These are phyloP conservation scores for Pseudocercospora eumusae DNA, from an alignment of 2,329 filamentous ascomycete genomes.

Conservation along the genomic window DNA sequence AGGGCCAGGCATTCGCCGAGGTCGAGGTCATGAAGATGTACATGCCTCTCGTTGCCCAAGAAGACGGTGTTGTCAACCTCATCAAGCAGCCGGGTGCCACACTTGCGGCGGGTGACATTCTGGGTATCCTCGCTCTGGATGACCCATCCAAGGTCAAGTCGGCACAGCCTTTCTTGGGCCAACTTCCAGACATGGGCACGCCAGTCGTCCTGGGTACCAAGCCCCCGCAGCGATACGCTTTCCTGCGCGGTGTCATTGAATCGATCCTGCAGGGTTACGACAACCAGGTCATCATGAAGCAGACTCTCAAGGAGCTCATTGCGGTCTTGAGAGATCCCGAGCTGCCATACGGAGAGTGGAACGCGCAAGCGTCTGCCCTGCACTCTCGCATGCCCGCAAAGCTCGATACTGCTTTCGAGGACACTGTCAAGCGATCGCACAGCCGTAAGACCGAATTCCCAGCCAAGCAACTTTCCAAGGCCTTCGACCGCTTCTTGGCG, in stretches of 20 bases:
- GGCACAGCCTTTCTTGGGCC: constrained; percentile 87
- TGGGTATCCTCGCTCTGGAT: constrained; percentile 94
- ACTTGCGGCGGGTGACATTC: constrained; percentile 94
- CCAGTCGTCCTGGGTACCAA: constrained; percentile 89
- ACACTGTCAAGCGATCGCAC: constrained; percentile 82
- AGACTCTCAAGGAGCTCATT: constrained; percentile 84
- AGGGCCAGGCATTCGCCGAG: constrained; percentile 91
- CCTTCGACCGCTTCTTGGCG: constrained; percentile 82
- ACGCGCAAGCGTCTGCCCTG: constrained; percentile 91
- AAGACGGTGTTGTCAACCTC: constrained; percentile 94
- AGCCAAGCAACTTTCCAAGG: constrained; percentile 80
- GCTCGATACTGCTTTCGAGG: constrained; percentile 77
- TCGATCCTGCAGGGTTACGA: constrained; percentile 94
- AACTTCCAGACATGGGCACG: constrained; percentile 81
- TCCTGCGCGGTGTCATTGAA: constrained; percentile 73
- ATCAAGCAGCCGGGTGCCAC: constrained; percentile 99
- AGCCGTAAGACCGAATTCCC: constrained; percentile 83
- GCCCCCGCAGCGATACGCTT: constrained; percentile 80
- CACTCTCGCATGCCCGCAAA: constrained; percentile 96
- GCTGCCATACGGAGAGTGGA: constrained; percentile 95
- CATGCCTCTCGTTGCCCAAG: constrained; percentile 93
- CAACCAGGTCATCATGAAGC: constrained; percentile 93
- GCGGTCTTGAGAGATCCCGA: constrained; percentile 85
- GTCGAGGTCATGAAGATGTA: constrained; percentile 99
- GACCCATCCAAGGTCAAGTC: constrained; percentile 96